Percentiles rank a stretch among this genome's conserved stretches.
Evolutionary conservation across 495 filamentous ascomycete species (phyloP).

Genomic region (Annulohypoxylon stygium): DNA sequence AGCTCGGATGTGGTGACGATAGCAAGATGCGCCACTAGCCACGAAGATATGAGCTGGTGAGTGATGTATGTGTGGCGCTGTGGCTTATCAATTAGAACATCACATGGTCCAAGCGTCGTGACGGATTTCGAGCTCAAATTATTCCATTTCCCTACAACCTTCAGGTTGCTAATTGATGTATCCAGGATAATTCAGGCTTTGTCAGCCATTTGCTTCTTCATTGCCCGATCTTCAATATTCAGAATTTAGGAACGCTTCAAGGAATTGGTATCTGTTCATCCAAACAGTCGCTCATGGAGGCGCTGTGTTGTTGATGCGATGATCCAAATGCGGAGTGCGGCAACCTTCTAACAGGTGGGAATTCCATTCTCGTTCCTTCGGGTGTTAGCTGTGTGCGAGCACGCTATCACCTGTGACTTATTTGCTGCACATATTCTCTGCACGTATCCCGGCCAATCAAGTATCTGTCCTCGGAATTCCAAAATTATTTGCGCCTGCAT

Average conservation of each 20-base stretch:
- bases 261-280: not conserved
- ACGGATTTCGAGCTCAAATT: not conserved
- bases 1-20: not conserved
- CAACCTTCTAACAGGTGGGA: not conserved
- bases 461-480: not conserved
- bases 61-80: too few species aligned
- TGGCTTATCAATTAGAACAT: too few species aligned
- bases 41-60: too few species aligned
- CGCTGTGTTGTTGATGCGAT: not conserved
- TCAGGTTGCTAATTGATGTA: not conserved
- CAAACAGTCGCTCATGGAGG: not conserved
- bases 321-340: not conserved
- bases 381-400: not conserved
- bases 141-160: not conserved
- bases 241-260: not conserved
- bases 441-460: not conserved
- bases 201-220: not conserved
- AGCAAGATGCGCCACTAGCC: too few species aligned
- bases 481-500: too few species aligned
- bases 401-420: not conserved
- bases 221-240: not conserved
- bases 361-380: not conserved
- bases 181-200: not conserved
- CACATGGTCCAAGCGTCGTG: too few species aligned
- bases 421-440: too few species aligned